Percentiles rank a stretch among this genome's conserved stretches.
phyloP scores from a whole-genome alignment of 257 asterid genomes.

The Parsonsia alboflavescens region DNA sequence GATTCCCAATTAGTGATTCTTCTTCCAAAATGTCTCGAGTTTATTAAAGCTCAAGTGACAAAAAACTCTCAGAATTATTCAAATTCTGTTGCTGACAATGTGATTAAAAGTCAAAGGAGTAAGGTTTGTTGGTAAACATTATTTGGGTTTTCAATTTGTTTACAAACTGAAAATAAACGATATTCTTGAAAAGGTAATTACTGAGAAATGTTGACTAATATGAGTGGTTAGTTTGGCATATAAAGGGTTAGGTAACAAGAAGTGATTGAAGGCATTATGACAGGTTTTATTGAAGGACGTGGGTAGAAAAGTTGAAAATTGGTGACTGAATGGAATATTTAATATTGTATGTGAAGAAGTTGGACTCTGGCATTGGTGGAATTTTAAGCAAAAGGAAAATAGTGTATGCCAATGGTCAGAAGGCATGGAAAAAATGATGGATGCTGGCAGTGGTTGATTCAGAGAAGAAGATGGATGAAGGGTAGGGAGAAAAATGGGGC shows the following conservation, averaged over 20 bases:
- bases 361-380: not conserved
- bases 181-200: slow-evolving; percentile 49
- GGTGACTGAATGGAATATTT: not conserved
- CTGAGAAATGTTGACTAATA: slow-evolving; percentile 50
- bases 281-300: slow-evolving; percentile 47
- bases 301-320: slow-evolving; percentile 27
- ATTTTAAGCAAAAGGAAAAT: not conserved
- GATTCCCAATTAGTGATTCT: slow-evolving; percentile 50
- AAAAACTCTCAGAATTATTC: slow-evolving; percentile 41
- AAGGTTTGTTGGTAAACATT: slow-evolving; percentile 57
- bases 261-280: slow-evolving; percentile 67
- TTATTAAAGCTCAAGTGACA: slow-evolving; percentile 43
- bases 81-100: slow-evolving; percentile 40
- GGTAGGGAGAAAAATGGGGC: not conserved
- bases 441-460: not conserved
- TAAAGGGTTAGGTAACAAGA: slow-evolving; percentile 69
- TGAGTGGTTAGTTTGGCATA: slow-evolving; percentile 68
- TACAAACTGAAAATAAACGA: slow-evolving; percentile 49
- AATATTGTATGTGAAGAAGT: no score
- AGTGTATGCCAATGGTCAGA: not conserved
- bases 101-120: slow-evolving; percentile 50
- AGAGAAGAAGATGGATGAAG: not conserved
- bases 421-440: not conserved
- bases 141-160: slow-evolving; percentile 45
- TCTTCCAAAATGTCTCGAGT: slow-evolving; percentile 52